A percentile compares a stretch with the other conserved stretches of the same genome.
Conservation (phyloP, 352 stramenopile genomes). For the Globisporangium alternatum region DNA sequence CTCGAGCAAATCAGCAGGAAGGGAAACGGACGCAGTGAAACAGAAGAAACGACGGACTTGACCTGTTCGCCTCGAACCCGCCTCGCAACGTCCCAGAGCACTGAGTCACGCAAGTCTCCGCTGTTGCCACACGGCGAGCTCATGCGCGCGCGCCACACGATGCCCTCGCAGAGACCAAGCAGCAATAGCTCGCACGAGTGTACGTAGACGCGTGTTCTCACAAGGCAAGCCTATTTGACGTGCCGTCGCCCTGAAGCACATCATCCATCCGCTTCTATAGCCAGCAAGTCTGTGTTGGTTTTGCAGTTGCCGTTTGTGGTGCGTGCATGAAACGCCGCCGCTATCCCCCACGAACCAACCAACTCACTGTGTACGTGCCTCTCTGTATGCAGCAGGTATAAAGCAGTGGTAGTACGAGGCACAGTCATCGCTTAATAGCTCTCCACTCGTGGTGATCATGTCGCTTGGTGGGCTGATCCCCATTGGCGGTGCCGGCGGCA, state of each 20-base stretch:
- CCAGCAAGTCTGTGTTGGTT: no score
- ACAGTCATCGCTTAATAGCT: neutral
- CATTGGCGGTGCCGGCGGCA: slow-evolving; percentile 32
- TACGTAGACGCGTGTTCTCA: neutral
- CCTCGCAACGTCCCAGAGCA: no score
- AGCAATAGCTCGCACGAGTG: neutral
- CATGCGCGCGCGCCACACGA: neutral
- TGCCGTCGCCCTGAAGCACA: neutral
- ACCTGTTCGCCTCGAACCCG: no score
- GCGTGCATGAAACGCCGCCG: no score
- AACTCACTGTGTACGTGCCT: neutral
- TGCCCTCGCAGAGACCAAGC: neutral
- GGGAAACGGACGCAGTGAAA: no score
- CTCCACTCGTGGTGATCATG: slow-evolving; percentile 17
- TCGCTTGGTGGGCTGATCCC: slow-evolving; percentile 50
- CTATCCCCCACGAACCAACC: no score
- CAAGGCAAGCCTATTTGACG: no score
- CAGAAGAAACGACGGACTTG: no score
- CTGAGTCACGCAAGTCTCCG: no score
- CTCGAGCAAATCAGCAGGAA: no score
- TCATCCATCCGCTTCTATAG: neutral
- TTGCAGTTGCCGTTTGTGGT: no score
- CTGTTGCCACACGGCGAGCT: no score
- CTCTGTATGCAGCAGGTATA: neutral
- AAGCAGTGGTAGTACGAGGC: neutral